Evolutionary conservation across 1,284 basidiomycete genomes (phyloP).

Genomic region (Pseudozyma flocculosa): DNA sequence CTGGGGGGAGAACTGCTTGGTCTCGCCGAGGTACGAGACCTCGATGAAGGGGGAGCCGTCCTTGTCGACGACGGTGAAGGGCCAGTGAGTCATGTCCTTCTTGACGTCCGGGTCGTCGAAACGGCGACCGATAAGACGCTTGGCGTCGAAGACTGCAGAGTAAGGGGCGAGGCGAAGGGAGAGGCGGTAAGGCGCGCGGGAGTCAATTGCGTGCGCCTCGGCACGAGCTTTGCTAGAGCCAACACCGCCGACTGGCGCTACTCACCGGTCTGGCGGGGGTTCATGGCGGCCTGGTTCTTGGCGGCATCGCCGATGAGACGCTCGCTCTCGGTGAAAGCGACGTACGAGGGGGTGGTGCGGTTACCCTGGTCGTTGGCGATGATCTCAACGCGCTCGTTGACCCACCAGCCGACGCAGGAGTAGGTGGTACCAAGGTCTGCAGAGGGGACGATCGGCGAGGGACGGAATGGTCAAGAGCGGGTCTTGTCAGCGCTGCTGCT

Average conservation of each 20-base stretch:
- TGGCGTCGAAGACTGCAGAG: slow-evolving; percentile 53
- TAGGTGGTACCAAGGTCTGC: slow-evolving; percentile 72
- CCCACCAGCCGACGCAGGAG: slow-evolving; percentile 67
- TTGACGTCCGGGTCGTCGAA: slow-evolving; percentile 73
- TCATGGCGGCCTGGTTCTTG: slow-evolving; percentile 78
- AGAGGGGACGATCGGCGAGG: slow-evolving; percentile 33
- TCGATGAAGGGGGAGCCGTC: slow-evolving; percentile 65
- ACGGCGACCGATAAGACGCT: slow-evolving; percentile 91
- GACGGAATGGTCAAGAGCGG: slow-evolving; percentile 1
- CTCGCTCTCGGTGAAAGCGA: slow-evolving; percentile 95
- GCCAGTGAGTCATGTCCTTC: slow-evolving; percentile 74
- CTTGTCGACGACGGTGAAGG: slow-evolving; percentile 66
- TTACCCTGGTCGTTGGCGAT: slow-evolving; percentile 72
- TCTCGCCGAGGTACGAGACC: slow-evolving; percentile 66
- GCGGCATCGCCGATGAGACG: slow-evolving; percentile 89
- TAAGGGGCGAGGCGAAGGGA: not conserved
- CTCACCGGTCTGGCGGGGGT: slow-evolving; percentile 72
- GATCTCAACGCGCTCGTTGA: slow-evolving; percentile 56
- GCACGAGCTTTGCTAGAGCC: too few relatives aligned
- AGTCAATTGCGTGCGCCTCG: too few relatives aligned
- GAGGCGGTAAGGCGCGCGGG: too few relatives aligned
- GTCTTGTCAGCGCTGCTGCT: slow-evolving; percentile 1
- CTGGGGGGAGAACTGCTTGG: slow-evolving; percentile 67
- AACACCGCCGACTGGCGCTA: not conserved
- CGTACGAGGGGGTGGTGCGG: slow-evolving; percentile 97